Conservation (phyloP, 768 basidiomycete species). For the Gelatoporia subvermispora region DNA sequence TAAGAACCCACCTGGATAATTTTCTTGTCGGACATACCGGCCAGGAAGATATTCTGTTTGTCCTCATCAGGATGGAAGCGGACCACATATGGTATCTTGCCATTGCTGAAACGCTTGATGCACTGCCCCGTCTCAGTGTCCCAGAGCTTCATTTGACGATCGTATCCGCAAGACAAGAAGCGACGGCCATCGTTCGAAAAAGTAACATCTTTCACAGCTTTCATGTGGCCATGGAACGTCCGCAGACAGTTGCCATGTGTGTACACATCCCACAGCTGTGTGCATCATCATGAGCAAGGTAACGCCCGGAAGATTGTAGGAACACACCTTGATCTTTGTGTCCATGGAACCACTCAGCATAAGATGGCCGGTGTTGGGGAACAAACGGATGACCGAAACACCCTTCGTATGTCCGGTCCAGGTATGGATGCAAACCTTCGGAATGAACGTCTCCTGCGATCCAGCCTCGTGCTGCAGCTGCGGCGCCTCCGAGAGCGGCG, state of each 20-base stretch:
- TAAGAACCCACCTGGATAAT: conserved; percentile 76
- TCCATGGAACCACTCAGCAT: conserved; percentile 96
- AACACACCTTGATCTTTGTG: conserved; percentile 88
- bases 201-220: conserved; percentile 93
- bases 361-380: conserved; percentile 91
- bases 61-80: conserved; percentile 95
- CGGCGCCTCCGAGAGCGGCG: conserved; percentile 84
- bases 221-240: conserved; percentile 95
- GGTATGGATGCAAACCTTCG: conserved; percentile 93
- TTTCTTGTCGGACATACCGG: conserved; percentile 99
- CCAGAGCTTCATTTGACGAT: conserved; percentile 98
- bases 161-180: conserved; percentile 92
- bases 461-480: conserved; percentile 76
- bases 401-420: conserved; percentile 98
- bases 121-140: conserved; percentile 99
- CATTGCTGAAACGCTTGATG: conserved; percentile 93
- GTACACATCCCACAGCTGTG: conserved; percentile 97
- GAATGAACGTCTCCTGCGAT: conserved; percentile 88
- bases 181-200: conserved; percentile 90
- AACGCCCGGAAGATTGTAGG: neutral
- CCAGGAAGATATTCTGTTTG: conserved; percentile 93
- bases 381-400: conserved; percentile 88
- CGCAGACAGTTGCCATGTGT: conserved; percentile 94
- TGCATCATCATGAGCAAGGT: conserved; percentile 5
- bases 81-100: conserved; percentile 94